phyloP scores from a whole-genome alignment of 2,329 filamentous ascomycete genomes.

The Xylariales sp. region DNA sequence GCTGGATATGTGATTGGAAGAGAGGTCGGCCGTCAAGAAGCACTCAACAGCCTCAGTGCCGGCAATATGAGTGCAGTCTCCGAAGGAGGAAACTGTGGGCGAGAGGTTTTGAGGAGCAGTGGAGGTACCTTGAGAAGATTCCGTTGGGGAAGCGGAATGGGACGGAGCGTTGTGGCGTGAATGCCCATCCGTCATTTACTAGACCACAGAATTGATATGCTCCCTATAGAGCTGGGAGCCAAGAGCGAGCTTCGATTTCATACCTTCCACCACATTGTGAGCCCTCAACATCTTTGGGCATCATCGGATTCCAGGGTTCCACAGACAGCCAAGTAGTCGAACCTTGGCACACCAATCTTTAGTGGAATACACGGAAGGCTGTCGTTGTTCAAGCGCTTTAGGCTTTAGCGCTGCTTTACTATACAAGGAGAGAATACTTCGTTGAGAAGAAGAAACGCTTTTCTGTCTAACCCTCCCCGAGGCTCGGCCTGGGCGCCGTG shows the following conservation, averaged over 20 bases:
- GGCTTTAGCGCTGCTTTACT: not conserved
- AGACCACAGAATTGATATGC: not conserved
- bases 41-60: conserved; percentile 56
- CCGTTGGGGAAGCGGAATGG: conserved; percentile 64
- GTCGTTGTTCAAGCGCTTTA: not conserved
- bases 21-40: conserved; percentile 73
- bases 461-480: not conserved
- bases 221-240: not conserved
- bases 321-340: not conserved
- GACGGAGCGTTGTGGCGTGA: conserved; percentile 62
- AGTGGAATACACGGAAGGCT: not conserved
- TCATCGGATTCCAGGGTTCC: not conserved
- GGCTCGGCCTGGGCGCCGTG: not conserved
- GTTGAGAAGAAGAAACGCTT: not conserved
- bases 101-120: conserved; percentile 64
- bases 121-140: conserved; percentile 64
- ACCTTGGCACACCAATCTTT: not conserved
- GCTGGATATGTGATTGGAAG: conserved; percentile 76
- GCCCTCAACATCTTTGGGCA: not conserved
- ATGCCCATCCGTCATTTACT: not conserved
- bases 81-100: conserved; percentile 61
- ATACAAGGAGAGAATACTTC: not conserved
- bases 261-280: not conserved
- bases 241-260: not conserved
- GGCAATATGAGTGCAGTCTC: conserved; percentile 57